Conservation (phyloP, 2,329 filamentous ascomycete genomes). For the Tolypocladium pustulatum region DNA sequence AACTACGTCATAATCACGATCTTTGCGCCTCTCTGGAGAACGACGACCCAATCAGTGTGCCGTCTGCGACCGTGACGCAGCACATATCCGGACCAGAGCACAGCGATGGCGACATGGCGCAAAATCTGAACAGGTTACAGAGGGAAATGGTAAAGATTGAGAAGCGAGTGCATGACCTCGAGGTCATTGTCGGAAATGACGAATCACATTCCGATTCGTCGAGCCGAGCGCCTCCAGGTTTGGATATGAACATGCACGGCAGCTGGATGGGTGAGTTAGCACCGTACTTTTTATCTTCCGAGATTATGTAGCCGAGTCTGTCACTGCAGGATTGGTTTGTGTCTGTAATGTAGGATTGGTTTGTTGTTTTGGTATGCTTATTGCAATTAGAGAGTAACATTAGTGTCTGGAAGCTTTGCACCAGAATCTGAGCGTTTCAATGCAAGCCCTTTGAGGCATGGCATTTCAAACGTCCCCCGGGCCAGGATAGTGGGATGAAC, state of each 20-base stretch:
- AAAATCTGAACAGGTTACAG: neutral
- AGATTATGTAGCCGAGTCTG: no score
- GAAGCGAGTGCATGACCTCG: neutral
- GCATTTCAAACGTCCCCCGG: no score
- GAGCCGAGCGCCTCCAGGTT: no score
- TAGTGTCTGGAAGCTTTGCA: no score
- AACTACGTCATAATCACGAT: neutral
- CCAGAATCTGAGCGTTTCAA: no score
- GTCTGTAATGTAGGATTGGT: no score
- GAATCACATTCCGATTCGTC: neutral
- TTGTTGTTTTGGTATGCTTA: no score
- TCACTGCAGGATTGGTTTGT: no score
- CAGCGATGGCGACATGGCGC: neutral
- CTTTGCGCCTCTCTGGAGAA: neutral
- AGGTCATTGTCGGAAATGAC: neutral
- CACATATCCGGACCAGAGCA: neutral
- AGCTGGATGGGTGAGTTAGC: neutral
- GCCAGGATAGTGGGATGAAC: no score
- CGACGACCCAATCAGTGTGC: neutral
- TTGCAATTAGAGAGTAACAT: no score
- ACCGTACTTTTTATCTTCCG: neutral
- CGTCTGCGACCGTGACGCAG: no score
- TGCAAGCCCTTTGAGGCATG: no score
- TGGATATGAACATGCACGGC: neutral
- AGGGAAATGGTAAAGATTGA: neutral